Evolutionary conservation across 192 early-diverging fungal species (phyloP).

Genomic region (Paraglomus brasilianum): DNA sequence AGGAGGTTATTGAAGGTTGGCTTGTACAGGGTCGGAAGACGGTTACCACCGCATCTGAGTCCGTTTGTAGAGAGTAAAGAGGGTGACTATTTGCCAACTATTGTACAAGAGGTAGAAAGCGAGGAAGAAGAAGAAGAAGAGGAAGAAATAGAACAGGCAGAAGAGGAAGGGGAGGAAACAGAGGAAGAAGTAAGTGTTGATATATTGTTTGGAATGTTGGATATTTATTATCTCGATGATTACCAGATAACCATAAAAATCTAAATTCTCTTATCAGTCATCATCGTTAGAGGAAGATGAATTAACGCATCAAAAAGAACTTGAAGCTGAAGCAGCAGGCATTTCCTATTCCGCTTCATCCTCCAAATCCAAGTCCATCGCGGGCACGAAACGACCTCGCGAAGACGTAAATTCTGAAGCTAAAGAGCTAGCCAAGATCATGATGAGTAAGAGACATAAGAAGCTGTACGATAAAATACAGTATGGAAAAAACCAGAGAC

Average conservation of each 20-base stretch:
- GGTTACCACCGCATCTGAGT: conserved; percentile 87
- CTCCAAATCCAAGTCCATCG: conserved; percentile 27
- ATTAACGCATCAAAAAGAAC: conserved; percentile 60
- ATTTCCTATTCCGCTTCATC: conserved; percentile 56
- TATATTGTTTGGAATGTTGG: background rate
- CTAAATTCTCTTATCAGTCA: background rate
- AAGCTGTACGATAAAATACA: conserved; percentile 79
- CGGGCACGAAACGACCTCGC: conserved; percentile 58
- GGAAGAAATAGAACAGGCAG: conserved; percentile 35
- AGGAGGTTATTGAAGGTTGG: conserved; percentile 61
- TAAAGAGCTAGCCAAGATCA: conserved; percentile 79
- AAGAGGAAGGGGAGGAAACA: conserved; percentile 26
- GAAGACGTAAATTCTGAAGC: conserved; percentile 56
- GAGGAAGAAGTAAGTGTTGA: conserved; percentile 38
- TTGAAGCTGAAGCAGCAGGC: conserved; percentile 69
- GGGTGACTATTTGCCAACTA: conserved; percentile 84
- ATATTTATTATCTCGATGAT: conserved; percentile 1
- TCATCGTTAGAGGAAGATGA: conserved; percentile 25
- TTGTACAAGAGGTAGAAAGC: conserved; percentile 59
- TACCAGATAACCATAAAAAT: background rate
- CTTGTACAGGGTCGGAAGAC: conserved; percentile 77
- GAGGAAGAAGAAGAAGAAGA: conserved; percentile 50
- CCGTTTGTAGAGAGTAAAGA: conserved; percentile 87
- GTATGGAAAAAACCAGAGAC: conserved; percentile 68
- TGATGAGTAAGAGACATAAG: conserved; percentile 85